Percentiles rank a stretch among this genome's conserved stretches.
These are phyloP conservation scores for Psilocybe tampanensis DNA, from an alignment of 768 basidiomycete genomes.

Conservation along the genomic window DNA sequence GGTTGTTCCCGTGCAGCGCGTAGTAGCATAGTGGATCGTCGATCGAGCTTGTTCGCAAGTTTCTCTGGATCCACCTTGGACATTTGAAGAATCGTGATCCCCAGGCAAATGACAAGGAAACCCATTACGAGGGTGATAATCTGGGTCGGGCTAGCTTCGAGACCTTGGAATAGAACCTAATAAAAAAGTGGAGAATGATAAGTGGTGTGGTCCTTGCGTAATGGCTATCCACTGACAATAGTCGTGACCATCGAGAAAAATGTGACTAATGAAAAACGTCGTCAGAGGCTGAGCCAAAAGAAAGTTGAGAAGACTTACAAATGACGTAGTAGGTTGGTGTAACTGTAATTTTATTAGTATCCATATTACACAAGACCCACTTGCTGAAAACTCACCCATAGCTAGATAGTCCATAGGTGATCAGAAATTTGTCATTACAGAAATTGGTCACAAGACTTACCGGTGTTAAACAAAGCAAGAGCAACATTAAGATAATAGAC, in stretches of 20 bases:
- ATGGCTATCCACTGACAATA: slow-evolving; percentile 49
- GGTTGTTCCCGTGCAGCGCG: slow-evolving; percentile 80
- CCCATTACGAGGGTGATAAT: slow-evolving; percentile 93
- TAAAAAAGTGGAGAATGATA: not conserved
- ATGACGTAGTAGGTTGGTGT: slow-evolving; percentile 89
- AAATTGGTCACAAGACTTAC: slow-evolving; percentile 36
- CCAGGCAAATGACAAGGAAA: slow-evolving; percentile 89
- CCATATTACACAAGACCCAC: slow-evolving; percentile 3
- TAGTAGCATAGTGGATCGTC: slow-evolving; percentile 87
- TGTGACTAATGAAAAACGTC: slow-evolving; percentile 52
- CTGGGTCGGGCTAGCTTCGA: slow-evolving; percentile 71
- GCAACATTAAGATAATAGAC: slow-evolving; percentile 97
- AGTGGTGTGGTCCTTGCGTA: not conserved
- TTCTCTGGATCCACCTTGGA: slow-evolving; percentile 88
- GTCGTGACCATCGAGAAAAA: slow-evolving; percentile 86
- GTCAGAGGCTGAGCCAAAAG: slow-evolving; percentile 11
- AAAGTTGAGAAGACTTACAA: slow-evolving; percentile 45
- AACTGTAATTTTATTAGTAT: slow-evolving; percentile 45
- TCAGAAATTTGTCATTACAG: slow-evolving; percentile 6
- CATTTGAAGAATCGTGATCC: slow-evolving; percentile 95
- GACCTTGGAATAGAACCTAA: slow-evolving; percentile 88
- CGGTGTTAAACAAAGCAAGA: slow-evolving; percentile 92
- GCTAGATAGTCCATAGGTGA: slow-evolving; percentile 37
- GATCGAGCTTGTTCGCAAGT: slow-evolving; percentile 73
- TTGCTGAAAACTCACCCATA: slow-evolving; percentile 53